Percentiles rank a stretch among this genome's conserved stretches.
Conservation (phyloP, 2,329 filamentous ascomycete genomes). For the Fusarium fracticaudum region DNA sequence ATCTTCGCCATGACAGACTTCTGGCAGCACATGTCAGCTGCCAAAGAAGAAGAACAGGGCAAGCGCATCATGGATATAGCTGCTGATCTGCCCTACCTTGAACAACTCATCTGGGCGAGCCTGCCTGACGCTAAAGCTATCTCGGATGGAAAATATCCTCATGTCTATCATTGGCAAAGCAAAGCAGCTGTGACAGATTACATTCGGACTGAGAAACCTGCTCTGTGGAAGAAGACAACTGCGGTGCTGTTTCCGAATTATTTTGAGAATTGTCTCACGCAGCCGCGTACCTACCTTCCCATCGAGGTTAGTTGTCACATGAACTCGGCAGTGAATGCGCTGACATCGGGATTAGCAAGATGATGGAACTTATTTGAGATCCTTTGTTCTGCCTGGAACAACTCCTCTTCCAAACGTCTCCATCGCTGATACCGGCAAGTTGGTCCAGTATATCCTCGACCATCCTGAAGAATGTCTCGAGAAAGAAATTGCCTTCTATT, state of each 20-base stretch:
- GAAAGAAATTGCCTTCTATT: not conserved
- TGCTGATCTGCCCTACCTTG: not conserved
- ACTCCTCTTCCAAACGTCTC: not conserved
- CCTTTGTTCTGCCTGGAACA: not conserved
- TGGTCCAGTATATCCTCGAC: not conserved
- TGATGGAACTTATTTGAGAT: conserved; percentile 1
- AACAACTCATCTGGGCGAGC: not conserved
- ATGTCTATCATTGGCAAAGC: conserved; percentile 7
- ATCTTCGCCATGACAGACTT: conserved; percentile 15
- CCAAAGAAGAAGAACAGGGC: not conserved
- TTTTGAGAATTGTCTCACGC: not conserved
- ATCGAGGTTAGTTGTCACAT: not conserved
- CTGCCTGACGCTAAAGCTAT: not conserved
- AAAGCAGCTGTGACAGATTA: not conserved
- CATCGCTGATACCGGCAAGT: not conserved
- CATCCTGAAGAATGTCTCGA: not conserved
- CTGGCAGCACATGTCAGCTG: conserved; percentile 4
- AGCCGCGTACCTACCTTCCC: not conserved
- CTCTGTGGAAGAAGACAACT: conserved; percentile 1
- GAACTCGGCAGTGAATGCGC: rapidly evolving
- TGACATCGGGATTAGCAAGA: not conserved
- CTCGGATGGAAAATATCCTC: not conserved
- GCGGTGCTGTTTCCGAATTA: conserved; percentile 3
- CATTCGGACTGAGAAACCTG: not conserved
- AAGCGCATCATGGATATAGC: not conserved